phyloP scores from a whole-genome alignment of 805 yeast genomes.

The Metschnikowia vanudenii region DNA sequence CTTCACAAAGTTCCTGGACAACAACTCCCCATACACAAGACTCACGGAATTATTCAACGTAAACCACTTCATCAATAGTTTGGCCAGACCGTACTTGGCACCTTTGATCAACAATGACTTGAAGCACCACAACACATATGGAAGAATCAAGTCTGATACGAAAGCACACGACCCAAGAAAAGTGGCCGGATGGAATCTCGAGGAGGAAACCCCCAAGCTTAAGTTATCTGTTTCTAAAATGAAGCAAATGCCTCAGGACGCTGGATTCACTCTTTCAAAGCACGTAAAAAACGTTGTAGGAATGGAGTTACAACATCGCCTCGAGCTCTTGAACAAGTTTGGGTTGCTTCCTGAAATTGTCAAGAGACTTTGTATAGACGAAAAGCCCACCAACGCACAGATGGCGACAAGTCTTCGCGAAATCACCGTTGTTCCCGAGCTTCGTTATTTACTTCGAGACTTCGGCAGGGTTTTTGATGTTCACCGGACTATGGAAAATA shows the following conservation, averaged over 20 bases:
- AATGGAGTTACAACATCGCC: slow-evolving; percentile 80
- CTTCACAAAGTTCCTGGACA: slow-evolving; percentile 55
- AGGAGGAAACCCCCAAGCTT: slow-evolving; percentile 11
- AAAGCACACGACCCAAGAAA: slow-evolving; percentile 9
- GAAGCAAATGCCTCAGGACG: slow-evolving; percentile 33
- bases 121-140: slow-evolving; percentile 56
- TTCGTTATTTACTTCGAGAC: slow-evolving; percentile 65
- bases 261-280: slow-evolving; percentile 32
- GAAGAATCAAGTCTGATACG: slow-evolving; percentile 26
- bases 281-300: slow-evolving; percentile 55
- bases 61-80: slow-evolving; percentile 85
- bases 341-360: slow-evolving; percentile 71
- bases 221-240: slow-evolving; percentile 14
- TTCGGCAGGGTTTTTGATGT: slow-evolving; percentile 78
- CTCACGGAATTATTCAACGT: slow-evolving; percentile 92
- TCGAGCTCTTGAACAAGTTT: slow-evolving; percentile 73
- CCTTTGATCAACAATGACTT: slow-evolving; percentile 83
- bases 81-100: slow-evolving; percentile 92
- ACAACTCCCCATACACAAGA: slow-evolving; percentile 69
- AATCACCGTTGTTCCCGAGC: slow-evolving; percentile 86
- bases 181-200: slow-evolving; percentile 13
- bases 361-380: slow-evolving; percentile 81
- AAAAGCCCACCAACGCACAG: slow-evolving; percentile 67
- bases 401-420: slow-evolving; percentile 64
- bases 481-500: slow-evolving; percentile 64